These are phyloP conservation scores for Scenedesmus sp. DNA, from an alignment of 163 green algal species.

Conservation along the genomic window DNA sequence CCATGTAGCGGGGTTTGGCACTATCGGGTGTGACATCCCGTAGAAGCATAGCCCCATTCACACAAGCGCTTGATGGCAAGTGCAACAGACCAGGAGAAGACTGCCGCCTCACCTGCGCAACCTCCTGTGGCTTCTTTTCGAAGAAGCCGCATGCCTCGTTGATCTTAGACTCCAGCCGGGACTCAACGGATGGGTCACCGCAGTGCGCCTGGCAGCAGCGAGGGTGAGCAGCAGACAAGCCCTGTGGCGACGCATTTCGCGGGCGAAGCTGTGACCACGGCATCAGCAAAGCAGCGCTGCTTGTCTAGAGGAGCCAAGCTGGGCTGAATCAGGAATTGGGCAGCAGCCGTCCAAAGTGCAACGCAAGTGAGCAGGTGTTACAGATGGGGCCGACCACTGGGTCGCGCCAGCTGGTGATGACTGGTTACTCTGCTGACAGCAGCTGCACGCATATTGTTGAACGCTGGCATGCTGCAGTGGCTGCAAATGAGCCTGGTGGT, in stretches of 20 bases:
- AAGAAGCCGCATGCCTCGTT: constrained; percentile 66
- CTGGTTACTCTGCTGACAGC: too few relatives aligned
- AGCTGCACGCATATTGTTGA: neutral
- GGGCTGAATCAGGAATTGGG: too few relatives aligned
- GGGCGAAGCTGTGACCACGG: too few relatives aligned
- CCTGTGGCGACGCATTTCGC: too few relatives aligned
- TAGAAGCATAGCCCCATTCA: neutral
- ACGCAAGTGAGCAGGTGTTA: too few relatives aligned
- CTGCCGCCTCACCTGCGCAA: constrained; percentile 57
- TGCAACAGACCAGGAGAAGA: neutral
- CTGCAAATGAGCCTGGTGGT: neutral
- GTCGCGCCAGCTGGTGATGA: neutral
- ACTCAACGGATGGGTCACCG: constrained; percentile 78
- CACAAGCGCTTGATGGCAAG: neutral
- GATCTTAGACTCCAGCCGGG: constrained; percentile 81
- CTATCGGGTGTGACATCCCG: too few relatives aligned
- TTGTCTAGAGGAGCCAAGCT: too few relatives aligned
- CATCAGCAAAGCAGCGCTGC: too few relatives aligned
- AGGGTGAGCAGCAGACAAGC: neutral
- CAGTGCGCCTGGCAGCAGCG: constrained; percentile 82
- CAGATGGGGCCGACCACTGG: too few relatives aligned
- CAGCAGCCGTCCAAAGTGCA: too few relatives aligned
- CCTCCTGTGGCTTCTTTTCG: constrained; percentile 54
- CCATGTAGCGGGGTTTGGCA: too few relatives aligned
- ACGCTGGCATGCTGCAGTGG: neutral